These are phyloP conservation scores for Coniferiporia sulphurascens DNA, from an alignment of 1,284 basidiomycete species.

Conservation along the genomic window DNA sequence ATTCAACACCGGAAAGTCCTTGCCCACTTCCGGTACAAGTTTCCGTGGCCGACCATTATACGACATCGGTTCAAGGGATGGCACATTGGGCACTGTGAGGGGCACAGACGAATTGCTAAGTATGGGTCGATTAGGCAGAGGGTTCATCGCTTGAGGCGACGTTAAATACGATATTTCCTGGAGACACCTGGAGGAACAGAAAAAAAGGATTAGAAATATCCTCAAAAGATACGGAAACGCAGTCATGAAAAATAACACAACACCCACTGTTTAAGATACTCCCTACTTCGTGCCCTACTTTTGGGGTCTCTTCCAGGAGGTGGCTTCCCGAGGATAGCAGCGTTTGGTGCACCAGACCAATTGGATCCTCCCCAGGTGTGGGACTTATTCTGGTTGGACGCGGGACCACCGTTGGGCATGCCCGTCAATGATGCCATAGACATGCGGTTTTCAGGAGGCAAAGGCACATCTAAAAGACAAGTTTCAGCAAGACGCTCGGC, in stretches of 20 bases:
- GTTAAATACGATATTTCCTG: slow-evolving; percentile 98
- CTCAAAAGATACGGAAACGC: background rate
- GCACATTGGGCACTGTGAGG: slow-evolving; percentile 62
- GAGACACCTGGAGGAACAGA: slow-evolving; percentile 61
- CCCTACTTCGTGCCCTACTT: slow-evolving; percentile 88
- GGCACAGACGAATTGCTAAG: slow-evolving; percentile 61
- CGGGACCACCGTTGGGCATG: slow-evolving; percentile 46
- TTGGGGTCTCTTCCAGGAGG: slow-evolving; percentile 85
- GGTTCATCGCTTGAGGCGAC: slow-evolving; percentile 95
- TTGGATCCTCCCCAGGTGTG: slow-evolving; percentile 55
- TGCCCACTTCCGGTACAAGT: slow-evolving; percentile 65
- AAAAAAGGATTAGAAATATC: background rate
- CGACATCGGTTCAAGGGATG: slow-evolving; percentile 64
- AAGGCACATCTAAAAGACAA: slow-evolving; percentile 54
- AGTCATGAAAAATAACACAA: slow-evolving; percentile 16
- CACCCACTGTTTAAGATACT: slow-evolving; percentile 94
- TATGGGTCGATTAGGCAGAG: slow-evolving; percentile 81
- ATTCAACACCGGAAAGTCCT: slow-evolving; percentile 66
- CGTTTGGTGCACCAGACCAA: slow-evolving; percentile 38
- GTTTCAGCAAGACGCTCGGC: slow-evolving; percentile 10
- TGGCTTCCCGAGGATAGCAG: slow-evolving; percentile 58
- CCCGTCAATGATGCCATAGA: slow-evolving; percentile 24
- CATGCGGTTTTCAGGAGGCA: slow-evolving; percentile 61
- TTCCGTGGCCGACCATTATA: slow-evolving; percentile 77
- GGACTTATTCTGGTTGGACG: slow-evolving; percentile 41